Conservation (phyloP, 768 basidiomycete genomes). For the Leccinum incarnatum region DNA sequence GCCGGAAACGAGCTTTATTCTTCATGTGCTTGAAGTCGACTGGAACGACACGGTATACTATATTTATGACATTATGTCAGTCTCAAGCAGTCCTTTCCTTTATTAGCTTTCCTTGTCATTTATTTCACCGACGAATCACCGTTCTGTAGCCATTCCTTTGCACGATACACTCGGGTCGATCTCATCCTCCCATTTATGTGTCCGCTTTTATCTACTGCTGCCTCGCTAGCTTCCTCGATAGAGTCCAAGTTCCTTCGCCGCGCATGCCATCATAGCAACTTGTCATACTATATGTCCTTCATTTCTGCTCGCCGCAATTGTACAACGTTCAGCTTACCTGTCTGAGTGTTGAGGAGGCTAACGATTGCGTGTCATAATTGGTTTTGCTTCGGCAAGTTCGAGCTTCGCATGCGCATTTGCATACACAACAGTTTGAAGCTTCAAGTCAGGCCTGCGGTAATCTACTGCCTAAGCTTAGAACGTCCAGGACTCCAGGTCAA, state of each 20-base stretch:
- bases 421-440: no score
- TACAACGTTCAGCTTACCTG: not conserved
- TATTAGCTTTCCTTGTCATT: not conserved
- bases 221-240: not conserved
- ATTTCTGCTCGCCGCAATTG: not conserved
- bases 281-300: not conserved
- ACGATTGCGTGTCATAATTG: no score
- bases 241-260: not conserved
- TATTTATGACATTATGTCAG: not conserved
- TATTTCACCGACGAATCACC: not conserved
- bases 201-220: not conserved
- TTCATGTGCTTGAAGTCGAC: not conserved
- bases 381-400: no score
- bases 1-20: not conserved
- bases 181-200: not conserved
- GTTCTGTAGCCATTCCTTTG: not conserved
- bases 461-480: no score
- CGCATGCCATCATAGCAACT: not conserved
- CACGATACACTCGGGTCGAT: slow-evolving; percentile 2
- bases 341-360: no score
- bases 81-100: not conserved
- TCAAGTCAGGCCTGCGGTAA: no score
- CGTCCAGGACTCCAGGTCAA: not conserved
- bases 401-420: not conserved
- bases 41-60: not conserved